Percentiles rank a stretch among this genome's conserved stretches.
Evolutionary conservation across 441 rosid species (phyloP).

Genomic region (Metrosideros polymorpha): DNA sequence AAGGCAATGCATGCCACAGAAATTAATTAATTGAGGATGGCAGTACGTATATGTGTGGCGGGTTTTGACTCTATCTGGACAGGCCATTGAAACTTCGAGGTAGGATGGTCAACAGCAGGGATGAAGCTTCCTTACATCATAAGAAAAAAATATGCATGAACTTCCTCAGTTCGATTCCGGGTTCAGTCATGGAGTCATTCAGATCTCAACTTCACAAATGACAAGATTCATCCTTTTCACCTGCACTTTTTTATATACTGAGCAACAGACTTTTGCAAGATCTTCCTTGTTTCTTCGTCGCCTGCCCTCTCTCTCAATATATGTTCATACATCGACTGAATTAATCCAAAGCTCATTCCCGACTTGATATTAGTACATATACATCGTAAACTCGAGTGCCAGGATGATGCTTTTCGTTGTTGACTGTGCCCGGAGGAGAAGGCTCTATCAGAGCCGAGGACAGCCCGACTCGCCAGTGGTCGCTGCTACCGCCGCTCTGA

Average conservation of each 20-base stretch:
- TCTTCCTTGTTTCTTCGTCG: not conserved
- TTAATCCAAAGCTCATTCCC: not conserved
- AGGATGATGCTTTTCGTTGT: not conserved
- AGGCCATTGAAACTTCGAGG: not conserved
- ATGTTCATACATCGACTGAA: not conserved
- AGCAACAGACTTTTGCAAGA: not conserved
- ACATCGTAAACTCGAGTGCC: not conserved
- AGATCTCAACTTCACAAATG: not conserved
- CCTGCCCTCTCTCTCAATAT: accelerated
- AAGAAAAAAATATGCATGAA: not conserved
- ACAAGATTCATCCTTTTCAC: not conserved
- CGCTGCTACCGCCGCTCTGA: not conserved
- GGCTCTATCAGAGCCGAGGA: not conserved
- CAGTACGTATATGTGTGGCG: not conserved
- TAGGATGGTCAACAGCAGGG: not conserved
- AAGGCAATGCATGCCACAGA: not conserved
- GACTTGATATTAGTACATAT: not conserved
- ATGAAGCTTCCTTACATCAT: not conserved
- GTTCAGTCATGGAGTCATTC: not conserved
- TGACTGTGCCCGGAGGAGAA: not conserved
- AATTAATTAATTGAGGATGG: not conserved
- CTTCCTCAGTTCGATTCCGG: not conserved
- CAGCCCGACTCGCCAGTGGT: not conserved
- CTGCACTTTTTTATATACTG: not conserved
- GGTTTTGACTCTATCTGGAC: not conserved